These are phyloP conservation scores for Tetrahymena thermophila DNA, from an alignment of 73 alveolate species.

Conservation along the genomic window DNA sequence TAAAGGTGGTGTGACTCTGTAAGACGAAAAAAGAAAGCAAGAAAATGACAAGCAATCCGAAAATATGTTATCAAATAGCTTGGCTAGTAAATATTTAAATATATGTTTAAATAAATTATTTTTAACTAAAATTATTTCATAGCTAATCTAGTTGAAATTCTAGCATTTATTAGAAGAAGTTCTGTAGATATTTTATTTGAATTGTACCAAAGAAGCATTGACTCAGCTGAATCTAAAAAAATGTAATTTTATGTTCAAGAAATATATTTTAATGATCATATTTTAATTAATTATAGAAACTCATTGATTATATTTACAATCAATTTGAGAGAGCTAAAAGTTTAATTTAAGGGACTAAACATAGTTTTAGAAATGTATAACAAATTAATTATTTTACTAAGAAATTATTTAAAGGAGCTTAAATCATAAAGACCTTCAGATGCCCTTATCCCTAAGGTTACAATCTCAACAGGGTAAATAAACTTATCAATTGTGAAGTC, in stretches of 20 bases:
- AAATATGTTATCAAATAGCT: background rate
- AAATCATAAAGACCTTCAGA: background rate
- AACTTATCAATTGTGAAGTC: background rate
- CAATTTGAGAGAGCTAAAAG: background rate
- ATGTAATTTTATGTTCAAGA: background rate
- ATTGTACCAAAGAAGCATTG: background rate
- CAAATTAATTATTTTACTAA: background rate
- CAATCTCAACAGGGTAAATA: background rate
- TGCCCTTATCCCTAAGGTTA: background rate
- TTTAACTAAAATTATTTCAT: too few species aligned
- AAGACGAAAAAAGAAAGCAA: background rate
- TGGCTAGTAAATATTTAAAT: background rate
- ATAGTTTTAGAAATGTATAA: background rate
- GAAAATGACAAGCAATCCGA: background rate
- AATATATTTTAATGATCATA: background rate
- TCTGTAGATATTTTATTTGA: background rate
- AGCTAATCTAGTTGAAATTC: background rate
- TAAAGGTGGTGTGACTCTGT: background rate
- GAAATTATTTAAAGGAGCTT: background rate
- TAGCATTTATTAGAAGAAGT: background rate
- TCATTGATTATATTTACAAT: background rate
- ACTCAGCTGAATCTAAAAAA: background rate
- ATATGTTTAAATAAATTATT: too few species aligned
- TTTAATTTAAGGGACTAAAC: background rate
- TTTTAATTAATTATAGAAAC: background rate